Conservation (phyloP, 108 stramenopile genomes). For the Fragilariopsis cylindrus region DNA sequence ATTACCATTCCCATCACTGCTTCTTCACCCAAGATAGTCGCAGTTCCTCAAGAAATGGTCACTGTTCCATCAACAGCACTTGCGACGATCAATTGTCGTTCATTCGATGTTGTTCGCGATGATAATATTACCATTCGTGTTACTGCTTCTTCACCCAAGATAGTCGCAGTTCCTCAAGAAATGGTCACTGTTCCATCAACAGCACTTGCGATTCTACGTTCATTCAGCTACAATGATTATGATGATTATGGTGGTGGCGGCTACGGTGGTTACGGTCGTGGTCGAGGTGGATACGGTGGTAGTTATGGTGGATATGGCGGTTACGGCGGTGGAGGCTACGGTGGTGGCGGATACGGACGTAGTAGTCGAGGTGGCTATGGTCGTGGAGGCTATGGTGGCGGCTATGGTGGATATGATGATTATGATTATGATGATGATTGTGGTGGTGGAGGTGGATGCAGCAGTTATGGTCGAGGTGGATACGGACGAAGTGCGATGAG, state of each 20-base stretch:
- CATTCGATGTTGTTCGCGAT: too few species aligned
- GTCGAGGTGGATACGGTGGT: background rate
- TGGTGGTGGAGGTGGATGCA: background rate
- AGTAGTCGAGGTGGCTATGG: too few species aligned
- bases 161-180: too few species aligned
- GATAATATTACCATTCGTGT: too few species aligned
- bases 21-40: too few species aligned
- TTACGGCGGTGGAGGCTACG: background rate
- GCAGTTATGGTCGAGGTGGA: conserved; percentile 1
- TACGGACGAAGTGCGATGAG: background rate
- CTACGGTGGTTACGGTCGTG: conserved; percentile 14
- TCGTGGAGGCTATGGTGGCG: background rate
- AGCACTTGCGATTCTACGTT: conserved; percentile 9
- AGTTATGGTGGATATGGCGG: background rate
- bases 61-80: too few species aligned
- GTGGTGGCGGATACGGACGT: background rate
- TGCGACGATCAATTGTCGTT: too few species aligned
- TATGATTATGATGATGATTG: background rate
- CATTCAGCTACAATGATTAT: conserved; percentile 48
- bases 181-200: too few species aligned
- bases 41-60: too few species aligned
- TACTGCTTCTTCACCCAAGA: too few species aligned
- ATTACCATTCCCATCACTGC: too few species aligned
- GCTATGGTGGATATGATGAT: conserved; percentile 11
- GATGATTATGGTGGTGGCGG: conserved; percentile 19